These are phyloP conservation scores for Suhomyces yuchorum DNA, from an alignment of 1,139 yeast species.

Conservation along the genomic window DNA sequence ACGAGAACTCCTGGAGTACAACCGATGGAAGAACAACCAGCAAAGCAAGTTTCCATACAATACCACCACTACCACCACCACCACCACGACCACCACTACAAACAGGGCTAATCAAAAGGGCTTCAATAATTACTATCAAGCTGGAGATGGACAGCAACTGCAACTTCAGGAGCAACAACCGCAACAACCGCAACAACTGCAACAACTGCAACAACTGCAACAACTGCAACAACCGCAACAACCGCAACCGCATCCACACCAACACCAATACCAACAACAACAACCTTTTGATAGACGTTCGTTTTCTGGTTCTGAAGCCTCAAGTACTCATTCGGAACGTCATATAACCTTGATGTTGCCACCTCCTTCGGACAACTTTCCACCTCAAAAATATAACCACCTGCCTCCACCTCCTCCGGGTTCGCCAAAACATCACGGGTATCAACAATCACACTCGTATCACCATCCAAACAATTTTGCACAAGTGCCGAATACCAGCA, in stretches of 20 bases:
- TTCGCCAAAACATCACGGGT: conserved; percentile 6
- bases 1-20: conserved; percentile 18
- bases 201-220: background rate
- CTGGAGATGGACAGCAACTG: background rate
- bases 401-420: conserved; percentile 12
- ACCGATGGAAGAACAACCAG: conserved; percentile 19
- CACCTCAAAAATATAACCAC: background rate
- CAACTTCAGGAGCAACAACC: background rate
- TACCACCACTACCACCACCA: conserved; percentile 13
- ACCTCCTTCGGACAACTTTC: conserved; percentile 8
- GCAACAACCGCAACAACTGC: background rate
- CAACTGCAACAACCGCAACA: background rate
- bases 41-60: conserved; percentile 12
- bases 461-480: background rate
- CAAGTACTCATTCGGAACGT: background rate
- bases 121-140: background rate
- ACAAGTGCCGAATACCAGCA: background rate
- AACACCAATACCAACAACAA: background rate
- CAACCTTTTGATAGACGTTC: background rate
- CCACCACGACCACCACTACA: conserved; percentile 13
- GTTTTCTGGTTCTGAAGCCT: background rate
- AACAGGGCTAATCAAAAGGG: conserved; percentile 6
- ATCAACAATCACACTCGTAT: background rate
- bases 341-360: conserved; percentile 5
- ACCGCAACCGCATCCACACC: background rate